Conservation (phyloP, 768 basidiomycete genomes). For the Clavaria fumosa region DNA sequence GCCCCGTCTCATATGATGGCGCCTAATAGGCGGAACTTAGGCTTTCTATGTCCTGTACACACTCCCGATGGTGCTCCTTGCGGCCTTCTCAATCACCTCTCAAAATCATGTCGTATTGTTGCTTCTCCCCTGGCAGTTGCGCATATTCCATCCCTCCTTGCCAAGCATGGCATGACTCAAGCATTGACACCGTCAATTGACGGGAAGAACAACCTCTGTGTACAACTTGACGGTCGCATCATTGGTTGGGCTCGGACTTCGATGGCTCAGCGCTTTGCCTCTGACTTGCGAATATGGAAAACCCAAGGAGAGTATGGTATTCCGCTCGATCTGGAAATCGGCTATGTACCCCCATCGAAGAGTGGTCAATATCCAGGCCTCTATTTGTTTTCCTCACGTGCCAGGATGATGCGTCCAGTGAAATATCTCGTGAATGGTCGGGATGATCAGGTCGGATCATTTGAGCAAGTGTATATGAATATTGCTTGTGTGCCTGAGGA, state of each 20-base stretch:
- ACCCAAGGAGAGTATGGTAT: slow-evolving; percentile 72
- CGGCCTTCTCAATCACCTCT: slow-evolving; percentile 92
- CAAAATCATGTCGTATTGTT: slow-evolving; percentile 83
- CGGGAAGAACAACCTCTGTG: slow-evolving; percentile 65
- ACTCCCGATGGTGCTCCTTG: slow-evolving; percentile 98
- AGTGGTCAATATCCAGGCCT: slow-evolving; percentile 96
- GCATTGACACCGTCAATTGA: slow-evolving; percentile 67
- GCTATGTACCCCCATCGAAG: slow-evolving; percentile 72
- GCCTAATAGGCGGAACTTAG: slow-evolving; percentile 23
- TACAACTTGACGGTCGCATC: slow-evolving; percentile 91
- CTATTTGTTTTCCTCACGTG: slow-evolving; percentile 73
- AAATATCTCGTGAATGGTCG: slow-evolving; percentile 76
- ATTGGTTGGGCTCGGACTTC: slow-evolving; percentile 82
- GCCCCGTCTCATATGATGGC: not conserved
- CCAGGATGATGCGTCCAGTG: slow-evolving; percentile 97
- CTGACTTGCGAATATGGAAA: slow-evolving; percentile 82
- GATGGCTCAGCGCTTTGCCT: slow-evolving; percentile 68
- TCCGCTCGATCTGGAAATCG: slow-evolving; percentile 90
- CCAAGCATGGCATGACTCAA: slow-evolving; percentile 89
- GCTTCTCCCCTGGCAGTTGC: slow-evolving; percentile 59
- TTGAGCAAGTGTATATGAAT: slow-evolving; percentile 99
- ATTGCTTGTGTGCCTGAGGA: slow-evolving; percentile 86
- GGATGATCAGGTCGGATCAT: slow-evolving; percentile 85
- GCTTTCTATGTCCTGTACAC: slow-evolving; percentile 96
- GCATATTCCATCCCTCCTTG: slow-evolving; percentile 70